Conservation (phyloP, 345 rosid species). For the Cardamine resedifolia region DNA sequence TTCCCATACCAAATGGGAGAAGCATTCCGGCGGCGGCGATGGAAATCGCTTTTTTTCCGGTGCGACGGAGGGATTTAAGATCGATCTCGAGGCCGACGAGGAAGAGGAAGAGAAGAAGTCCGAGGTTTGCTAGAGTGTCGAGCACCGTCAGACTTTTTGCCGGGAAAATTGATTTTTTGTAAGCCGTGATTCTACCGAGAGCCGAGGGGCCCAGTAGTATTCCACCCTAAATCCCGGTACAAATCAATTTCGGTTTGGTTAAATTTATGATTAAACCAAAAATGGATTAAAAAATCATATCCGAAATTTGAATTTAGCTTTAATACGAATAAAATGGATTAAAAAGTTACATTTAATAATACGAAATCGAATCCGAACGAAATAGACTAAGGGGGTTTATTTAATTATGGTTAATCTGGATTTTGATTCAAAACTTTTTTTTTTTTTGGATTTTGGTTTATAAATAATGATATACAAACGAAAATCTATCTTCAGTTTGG, state of each 20-base stretch:
- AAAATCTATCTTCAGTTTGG: no score
- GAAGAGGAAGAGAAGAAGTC: constrained; percentile 77
- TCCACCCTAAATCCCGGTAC: constrained; percentile 49
- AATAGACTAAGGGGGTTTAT: no score
- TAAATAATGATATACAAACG: no score
- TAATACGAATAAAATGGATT: no score
- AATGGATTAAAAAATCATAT: no score
- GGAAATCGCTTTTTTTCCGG: constrained; percentile 58
- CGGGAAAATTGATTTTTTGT: constrained; percentile 53
- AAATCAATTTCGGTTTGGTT: constrained; percentile 5
- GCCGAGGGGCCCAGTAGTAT: constrained; percentile 78
- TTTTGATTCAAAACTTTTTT: no score
- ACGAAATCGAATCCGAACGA: no score
- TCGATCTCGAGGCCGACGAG: constrained; percentile 73
- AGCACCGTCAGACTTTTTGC: constrained; percentile 58
- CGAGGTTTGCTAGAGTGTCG: constrained; percentile 77
- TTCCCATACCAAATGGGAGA: constrained; percentile 60
- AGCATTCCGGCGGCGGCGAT: constrained; percentile 68
- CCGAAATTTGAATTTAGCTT: no score
- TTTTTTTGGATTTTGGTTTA: no score
- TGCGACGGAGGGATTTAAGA: constrained; percentile 48
- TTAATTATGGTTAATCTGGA: no score
- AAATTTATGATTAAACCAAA: neutral
- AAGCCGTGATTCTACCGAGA: constrained; percentile 55
- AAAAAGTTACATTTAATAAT: no score